Evolutionary conservation across 441 rosid species (phyloP), one percentile per base, ranked within the genome.

Genomic region (Corymbia citriodora): DNA sequence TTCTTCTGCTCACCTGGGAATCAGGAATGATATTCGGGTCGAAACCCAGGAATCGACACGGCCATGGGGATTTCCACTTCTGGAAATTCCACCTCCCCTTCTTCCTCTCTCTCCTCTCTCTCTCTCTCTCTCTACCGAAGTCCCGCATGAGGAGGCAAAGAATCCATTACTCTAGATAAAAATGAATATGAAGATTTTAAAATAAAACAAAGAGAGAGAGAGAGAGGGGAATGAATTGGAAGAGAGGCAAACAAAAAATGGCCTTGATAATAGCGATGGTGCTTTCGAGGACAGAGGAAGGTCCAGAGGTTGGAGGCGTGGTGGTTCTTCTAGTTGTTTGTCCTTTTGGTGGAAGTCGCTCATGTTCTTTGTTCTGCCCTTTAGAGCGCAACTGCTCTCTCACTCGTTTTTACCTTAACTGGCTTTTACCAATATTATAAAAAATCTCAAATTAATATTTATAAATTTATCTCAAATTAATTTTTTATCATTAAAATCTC

Each of bases 1-100:
- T 17, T 13, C 29, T 79, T 81, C 82, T 91, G 53, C 89, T 87
- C 65, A 93, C 94, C 93, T 88, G 91, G 93, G 88, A 4, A 79
- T 79, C 89, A 92, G 90, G 88, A 89, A 31, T 12, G 82, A 89
- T 55, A 90, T 14, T 57, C 49, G 25, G 61, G 89, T 90, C 90
- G 91, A 89, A 36, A 65, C 90, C 91, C 88, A 88, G 89, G 74
- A 92, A 81, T 68, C 89, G 61, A 88, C 87, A 63, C 19, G 79
- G 81, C 36, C 90, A 2, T 55, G 79, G 90, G 90, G 87, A 55
- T 88, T n/a, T 59, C 91, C 91, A 55, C 79, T 74, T 5, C 10
- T 21, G 83, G 7, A 40, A 40, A 40, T 79, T 23, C 52, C 85
- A 45, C 85, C 52, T 5, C 82, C 6, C 49, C 2, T 23, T 33